These are phyloP conservation scores for Fusarium equiseti DNA, from an alignment of 2,329 filamentous ascomycete genomes.

Conservation along the genomic window DNA sequence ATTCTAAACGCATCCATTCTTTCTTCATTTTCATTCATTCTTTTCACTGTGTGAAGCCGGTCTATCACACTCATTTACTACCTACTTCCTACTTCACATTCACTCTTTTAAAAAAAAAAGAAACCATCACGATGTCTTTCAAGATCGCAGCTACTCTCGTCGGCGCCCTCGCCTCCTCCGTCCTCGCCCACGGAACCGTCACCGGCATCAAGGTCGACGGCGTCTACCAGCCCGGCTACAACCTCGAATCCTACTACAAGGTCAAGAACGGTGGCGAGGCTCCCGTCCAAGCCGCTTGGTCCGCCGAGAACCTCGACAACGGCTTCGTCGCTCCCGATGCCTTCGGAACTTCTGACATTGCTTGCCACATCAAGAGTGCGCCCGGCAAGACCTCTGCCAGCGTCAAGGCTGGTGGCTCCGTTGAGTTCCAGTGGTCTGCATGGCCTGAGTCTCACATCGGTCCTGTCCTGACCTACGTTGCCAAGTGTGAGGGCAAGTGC, in stretches of 20 bases:
- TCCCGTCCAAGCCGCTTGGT: constrained; percentile 54
- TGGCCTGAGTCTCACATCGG: constrained; percentile 61
- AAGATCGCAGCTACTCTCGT: constrained; percentile 33
- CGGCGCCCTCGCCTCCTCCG: constrained; percentile 42
- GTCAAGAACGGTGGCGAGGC: constrained; percentile 36
- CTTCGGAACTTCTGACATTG: constrained; percentile 58
- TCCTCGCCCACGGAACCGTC: constrained; percentile 44
- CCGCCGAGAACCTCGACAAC: constrained; percentile 60
- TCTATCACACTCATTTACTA: constrained; percentile 34
- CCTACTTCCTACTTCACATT: background rate
- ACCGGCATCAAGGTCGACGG: constrained; percentile 44
- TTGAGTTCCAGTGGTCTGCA: constrained; percentile 57
- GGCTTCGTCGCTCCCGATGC: constrained; percentile 62
- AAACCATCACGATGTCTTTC: constrained; percentile 41
- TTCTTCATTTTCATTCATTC: constrained; percentile 40
- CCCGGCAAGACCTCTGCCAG: constrained; percentile 49
- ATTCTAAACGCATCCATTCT: constrained; percentile 26
- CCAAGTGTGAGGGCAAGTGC: constrained; percentile 68
- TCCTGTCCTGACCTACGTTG: constrained; percentile 74
- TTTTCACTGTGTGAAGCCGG: constrained; percentile 50
- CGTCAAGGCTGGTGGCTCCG: constrained; percentile 57
- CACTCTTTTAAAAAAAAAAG: background rate
- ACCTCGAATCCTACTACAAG: constrained; percentile 39
- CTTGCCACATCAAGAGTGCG: constrained; percentile 60
- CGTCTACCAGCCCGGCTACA: constrained; percentile 32